These are phyloP conservation scores for Aurifilum marmelostoma DNA, from an alignment of 2,329 filamentous ascomycete genomes.

Conservation along the genomic window DNA sequence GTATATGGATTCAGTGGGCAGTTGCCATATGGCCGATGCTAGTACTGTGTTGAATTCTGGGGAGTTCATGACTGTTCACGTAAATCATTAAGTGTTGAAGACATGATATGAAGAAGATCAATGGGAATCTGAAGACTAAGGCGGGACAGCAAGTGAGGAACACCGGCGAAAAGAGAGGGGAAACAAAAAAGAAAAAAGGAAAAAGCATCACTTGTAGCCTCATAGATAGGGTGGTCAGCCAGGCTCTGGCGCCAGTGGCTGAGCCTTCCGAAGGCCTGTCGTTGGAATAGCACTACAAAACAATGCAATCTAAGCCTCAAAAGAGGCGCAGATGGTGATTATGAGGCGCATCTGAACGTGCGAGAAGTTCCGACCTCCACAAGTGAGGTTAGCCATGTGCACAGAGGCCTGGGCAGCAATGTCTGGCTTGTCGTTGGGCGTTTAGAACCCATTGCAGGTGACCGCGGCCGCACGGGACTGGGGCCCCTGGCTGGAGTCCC, in stretches of 20 bases:
- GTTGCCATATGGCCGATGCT: no score
- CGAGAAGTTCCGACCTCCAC: neutral
- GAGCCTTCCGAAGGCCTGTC: slow-evolving; percentile 1
- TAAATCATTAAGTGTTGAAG: no score
- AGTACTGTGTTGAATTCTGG: no score
- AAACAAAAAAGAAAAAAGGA: no score
- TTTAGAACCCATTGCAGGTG: neutral
- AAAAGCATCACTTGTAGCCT: neutral
- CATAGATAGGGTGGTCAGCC: neutral
- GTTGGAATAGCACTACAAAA: neutral
- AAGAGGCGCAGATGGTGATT: neutral
- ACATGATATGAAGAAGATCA: no score
- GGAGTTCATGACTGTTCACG: neutral
- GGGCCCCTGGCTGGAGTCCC: neutral
- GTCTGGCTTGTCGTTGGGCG: neutral
- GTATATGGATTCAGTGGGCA: neutral
- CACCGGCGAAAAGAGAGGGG: no score
- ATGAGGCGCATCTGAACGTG: neutral
- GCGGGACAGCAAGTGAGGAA: no score
- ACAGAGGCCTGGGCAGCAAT: neutral
- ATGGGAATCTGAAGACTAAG: no score
- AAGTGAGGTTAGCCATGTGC: neutral
- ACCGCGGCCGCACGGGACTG: neutral
- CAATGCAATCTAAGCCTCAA: neutral
- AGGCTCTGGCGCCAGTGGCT: neutral